Evolutionary conservation across 2,329 filamentous ascomycete genomes (phyloP), one percentile per base, ranked within the genome.

Genomic region (Colletotrichum euphorbiae): DNA sequence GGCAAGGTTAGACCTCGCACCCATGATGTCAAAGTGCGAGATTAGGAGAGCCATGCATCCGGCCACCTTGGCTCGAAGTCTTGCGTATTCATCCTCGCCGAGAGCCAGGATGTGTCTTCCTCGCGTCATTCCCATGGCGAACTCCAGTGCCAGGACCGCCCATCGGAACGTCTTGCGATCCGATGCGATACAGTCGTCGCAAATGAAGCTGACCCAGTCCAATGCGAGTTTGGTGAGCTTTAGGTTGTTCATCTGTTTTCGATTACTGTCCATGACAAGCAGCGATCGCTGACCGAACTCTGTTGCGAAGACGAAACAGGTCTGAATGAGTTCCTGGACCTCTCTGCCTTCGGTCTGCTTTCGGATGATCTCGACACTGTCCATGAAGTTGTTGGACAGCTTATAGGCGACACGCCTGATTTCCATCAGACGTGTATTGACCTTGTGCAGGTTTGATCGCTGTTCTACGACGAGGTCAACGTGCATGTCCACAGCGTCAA

Each of bases 11-110:
- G 94, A 97, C 74, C 95, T 90, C 28, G 96, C 96, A 24, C 96
- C 96, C 92, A 99, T 97, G 79, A 99, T 98, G 78, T 99, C 96
- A 75, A 99, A 99, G 79, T 99, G 96, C 9, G 94, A 98, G 72
- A 99, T 98, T 55, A 99, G 85, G 24, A 99, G 86, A 19, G 93
- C 94, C 96, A 99, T 99, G 79, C 96, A 99, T 0, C 95, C 95
- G 8, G 94, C 94, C 5, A 99, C 96, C 79, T 98, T 98, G 66
- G 89, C 85, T 50, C 95, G 89, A 70, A 99, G 83, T 71, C 87
- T 90, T 6, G 90, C 87, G 77, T 97, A 99, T 75, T 99, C 95
- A 45, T 91, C 88, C 67, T 97, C 93, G 45, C 91, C 93, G 68
- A 99, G 89, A 1, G 91, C 93, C n/a, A 99, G 81, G 54, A 99